Evolutionary conservation across 495 filamentous ascomycete species (phyloP), one percentile per base, ranked within the genome.

Genomic region (Beverwykella pulmonaria): DNA sequence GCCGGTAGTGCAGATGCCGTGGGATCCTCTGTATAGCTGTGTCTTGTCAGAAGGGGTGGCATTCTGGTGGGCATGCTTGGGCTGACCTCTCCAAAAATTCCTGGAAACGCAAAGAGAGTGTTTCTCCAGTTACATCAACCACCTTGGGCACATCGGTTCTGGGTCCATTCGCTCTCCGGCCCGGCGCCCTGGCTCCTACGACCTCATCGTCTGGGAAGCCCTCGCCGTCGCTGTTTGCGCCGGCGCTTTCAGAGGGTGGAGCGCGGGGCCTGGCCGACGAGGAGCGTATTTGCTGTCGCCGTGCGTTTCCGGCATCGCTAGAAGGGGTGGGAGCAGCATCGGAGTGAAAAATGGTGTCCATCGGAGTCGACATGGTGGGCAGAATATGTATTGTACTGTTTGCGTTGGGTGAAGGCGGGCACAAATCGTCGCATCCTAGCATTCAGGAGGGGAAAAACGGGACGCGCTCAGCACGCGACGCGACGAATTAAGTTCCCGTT

Each of bases 101-200:
- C 75, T 96, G 89, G 74, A 98, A 98, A 22, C 88, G 84, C 61
- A 90, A 82, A 72, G 92, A 91, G 26, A 97, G 88, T 55, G 89
- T 89, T 65, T 95, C 87, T 48, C 91, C 94, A 8, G 92, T 90
- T 60, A 84, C 82, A 78, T 99, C 95, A 44, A 92, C 87, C n/a
- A 97, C 92, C 59, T 86, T 83, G 10, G 92, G 90, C 47, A 97
- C 86, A 54, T 85, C 82, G 41, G 84, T 84, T 61, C 84, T 83
- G 23, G 82, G 81, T 73, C 84, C 87, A 57, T 81, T 82, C 47
- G 84, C 76, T 63, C 88, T 84, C 34, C 87, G 75, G 34, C 85
- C 83, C 32, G 82, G 82, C 30, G 78, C 80, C 63, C 80, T 78
- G 5, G 79, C 67, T 10, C 82, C 86, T 6, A 86, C 83, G 4